Evolutionary conservation across 495 filamentous ascomycete genomes (phyloP).

Genomic region (Tuber magnatum): DNA sequence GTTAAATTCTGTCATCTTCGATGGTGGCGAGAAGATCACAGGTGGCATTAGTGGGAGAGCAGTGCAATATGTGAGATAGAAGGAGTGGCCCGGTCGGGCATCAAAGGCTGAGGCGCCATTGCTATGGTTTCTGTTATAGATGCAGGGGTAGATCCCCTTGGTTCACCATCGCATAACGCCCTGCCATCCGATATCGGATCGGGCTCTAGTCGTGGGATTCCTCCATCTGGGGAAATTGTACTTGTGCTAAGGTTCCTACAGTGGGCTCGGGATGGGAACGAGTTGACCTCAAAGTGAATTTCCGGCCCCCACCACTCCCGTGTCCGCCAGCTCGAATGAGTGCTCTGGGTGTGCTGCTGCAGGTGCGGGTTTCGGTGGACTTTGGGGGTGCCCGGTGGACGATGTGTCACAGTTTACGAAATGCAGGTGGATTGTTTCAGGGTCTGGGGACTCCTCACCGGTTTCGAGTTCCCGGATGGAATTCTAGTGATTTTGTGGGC

Average conservation of each 20-base stretch:
- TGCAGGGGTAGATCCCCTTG: neutral
- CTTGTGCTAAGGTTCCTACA: slow-evolving; percentile 12
- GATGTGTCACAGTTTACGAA: slow-evolving; percentile 89
- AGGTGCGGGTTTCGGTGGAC: slow-evolving; percentile 35
- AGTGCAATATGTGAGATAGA: neutral
- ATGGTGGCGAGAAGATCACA: slow-evolving; percentile 42
- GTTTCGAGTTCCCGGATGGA: slow-evolving; percentile 63
- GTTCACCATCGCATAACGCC: neutral
- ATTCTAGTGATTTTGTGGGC: slow-evolving; percentile 62
- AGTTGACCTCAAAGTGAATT: neutral
- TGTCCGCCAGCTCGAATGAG: neutral
- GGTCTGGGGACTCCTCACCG: slow-evolving; percentile 46
- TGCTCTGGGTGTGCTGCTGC: neutral
- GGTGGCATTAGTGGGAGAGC: slow-evolving; percentile 27
- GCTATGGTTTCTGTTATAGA: neutral
- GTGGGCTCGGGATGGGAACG: neutral
- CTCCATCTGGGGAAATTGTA: slow-evolving; percentile 7
- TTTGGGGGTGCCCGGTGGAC: slow-evolving; percentile 60
- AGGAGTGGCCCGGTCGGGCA: neutral
- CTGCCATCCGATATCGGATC: slow-evolving; percentile 21
- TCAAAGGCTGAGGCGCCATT: neutral
- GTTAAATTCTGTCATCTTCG: slow-evolving; percentile 41
- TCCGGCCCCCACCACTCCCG: neutral
- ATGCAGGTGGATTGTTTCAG: slow-evolving; percentile 48
- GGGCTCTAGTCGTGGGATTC: slow-evolving; percentile 6